These are phyloP conservation scores for Tricholoma bakamatsutake DNA, from an alignment of 768 basidiomycete genomes.

Conservation along the genomic window DNA sequence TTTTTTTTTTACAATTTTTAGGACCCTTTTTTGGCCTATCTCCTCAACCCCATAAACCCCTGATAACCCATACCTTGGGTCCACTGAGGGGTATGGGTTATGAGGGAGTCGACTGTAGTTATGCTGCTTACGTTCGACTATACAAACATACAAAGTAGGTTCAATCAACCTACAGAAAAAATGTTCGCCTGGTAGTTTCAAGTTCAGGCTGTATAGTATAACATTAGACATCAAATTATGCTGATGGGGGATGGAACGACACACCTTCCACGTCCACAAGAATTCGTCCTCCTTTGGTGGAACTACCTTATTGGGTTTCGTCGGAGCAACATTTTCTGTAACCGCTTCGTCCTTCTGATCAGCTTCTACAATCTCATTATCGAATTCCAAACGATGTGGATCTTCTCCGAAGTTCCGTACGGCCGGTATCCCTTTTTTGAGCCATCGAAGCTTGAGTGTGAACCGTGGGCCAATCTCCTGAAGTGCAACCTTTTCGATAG, in stretches of 20 bases:
- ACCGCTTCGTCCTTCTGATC: slow-evolving; percentile 24
- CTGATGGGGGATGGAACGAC: slow-evolving; percentile 19
- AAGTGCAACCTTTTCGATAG: slow-evolving; percentile 82
- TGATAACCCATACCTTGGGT: too few relatives aligned
- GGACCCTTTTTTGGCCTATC: too few relatives aligned
- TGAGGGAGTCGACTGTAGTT: too few relatives aligned
- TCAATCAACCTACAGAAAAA: slow-evolving; percentile 67
- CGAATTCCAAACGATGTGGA: slow-evolving; percentile 51
- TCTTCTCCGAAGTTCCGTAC: slow-evolving; percentile 65
- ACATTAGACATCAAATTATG: slow-evolving; percentile 3
- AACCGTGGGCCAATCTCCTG: slow-evolving; percentile 99
- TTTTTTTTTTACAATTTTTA: too few relatives aligned
- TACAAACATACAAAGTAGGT: background rate
- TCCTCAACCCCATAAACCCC: too few relatives aligned
- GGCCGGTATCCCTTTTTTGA: slow-evolving; percentile 84
- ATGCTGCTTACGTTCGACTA: background rate
- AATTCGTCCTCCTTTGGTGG: slow-evolving; percentile 73
- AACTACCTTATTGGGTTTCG: slow-evolving; percentile 22
- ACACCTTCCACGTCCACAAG: slow-evolving; percentile 88
- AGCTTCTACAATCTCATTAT: slow-evolving; percentile 33
- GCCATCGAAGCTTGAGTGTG: slow-evolving; percentile 86
- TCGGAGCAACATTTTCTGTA: slow-evolving; percentile 14
- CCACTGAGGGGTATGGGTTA: too few relatives aligned
- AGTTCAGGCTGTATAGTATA: slow-evolving; percentile 69
- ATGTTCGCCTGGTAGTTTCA: slow-evolving; percentile 84